These are phyloP conservation scores for Cryphonectria carpinicola DNA, from an alignment of 2,329 filamentous ascomycete genomes.

Conservation along the genomic window DNA sequence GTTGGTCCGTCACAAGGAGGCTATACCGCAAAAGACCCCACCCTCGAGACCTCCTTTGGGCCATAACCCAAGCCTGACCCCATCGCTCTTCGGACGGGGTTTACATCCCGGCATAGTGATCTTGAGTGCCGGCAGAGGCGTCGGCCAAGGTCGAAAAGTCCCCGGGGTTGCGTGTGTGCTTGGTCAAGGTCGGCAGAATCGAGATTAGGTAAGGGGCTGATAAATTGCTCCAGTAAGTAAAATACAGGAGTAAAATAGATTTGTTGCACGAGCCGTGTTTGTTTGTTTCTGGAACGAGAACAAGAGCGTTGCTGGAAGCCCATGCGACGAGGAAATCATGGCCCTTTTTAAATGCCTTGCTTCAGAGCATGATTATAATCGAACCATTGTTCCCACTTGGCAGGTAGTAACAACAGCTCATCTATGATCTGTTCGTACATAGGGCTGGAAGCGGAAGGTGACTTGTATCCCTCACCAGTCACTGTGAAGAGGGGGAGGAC, in stretches of 20 bases:
- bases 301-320: background rate
- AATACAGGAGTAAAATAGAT: background rate
- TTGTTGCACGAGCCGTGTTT: background rate
- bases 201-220: background rate
- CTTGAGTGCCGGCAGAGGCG: conserved; percentile 9
- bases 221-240: background rate
- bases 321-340: background rate
- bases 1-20: conserved; percentile 3
- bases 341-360: background rate
- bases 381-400: conserved; percentile 16
- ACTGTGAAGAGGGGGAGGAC: background rate
- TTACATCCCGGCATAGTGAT: conserved; percentile 3
- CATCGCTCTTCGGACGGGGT: conserved; percentile 2
- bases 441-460: conserved; percentile 24
- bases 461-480: background rate
- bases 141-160: conserved; percentile 19
- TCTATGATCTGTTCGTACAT: conserved; percentile 7
- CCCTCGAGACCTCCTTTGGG: background rate
- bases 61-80: background rate
- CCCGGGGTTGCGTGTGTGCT: conserved; percentile 8
- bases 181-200: conserved; percentile 18
- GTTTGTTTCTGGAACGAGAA: background rate
- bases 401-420: conserved; percentile 7
- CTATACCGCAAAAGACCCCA: conserved; percentile 5
- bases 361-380: background rate